Conservation (phyloP, 1,139 yeast genomes). For the Wickerhamomyces sp. region DNA sequence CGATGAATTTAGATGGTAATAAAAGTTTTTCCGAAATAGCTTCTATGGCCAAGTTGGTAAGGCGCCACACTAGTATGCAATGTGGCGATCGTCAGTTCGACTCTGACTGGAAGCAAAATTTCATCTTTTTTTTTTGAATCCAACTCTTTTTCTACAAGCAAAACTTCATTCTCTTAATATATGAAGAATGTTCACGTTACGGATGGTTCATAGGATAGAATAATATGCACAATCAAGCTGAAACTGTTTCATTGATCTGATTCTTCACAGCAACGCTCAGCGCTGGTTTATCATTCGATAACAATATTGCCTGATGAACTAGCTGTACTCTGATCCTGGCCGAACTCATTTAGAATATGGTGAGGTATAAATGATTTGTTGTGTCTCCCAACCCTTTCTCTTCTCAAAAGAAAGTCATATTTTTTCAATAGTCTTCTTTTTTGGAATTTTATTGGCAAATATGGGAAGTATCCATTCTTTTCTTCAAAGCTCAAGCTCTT, state of each 20-base stretch:
- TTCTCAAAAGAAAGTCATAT: slow-evolving; percentile 15
- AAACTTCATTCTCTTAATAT: too few species aligned
- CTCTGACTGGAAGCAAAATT: slow-evolving; percentile 65
- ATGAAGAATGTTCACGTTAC: too few species aligned
- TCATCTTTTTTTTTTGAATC: slow-evolving; percentile 16
- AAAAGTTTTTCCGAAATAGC: too few species aligned
- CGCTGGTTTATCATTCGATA: too few species aligned
- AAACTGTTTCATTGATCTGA: not conserved
- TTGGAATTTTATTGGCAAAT: slow-evolving; percentile 56
- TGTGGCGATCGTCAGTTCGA: slow-evolving; percentile 85
- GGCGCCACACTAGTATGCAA: slow-evolving; percentile 47
- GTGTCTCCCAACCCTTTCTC: slow-evolving; percentile 16
- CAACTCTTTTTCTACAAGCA: not conserved
- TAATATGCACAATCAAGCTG: too few species aligned
- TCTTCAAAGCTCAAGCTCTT: slow-evolving; percentile 53
- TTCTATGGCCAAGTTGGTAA: slow-evolving; percentile 11
- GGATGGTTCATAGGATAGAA: too few species aligned
- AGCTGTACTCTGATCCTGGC: too few species aligned
- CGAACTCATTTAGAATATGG: too few species aligned
- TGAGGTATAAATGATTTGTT: too few species aligned
- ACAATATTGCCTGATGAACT: too few species aligned
- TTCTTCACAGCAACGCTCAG: too few species aligned
- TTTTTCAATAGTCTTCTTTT: slow-evolving; percentile 45
- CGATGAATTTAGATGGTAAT: too few species aligned
- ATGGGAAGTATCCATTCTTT: slow-evolving; percentile 53